Conservation (phyloP, 495 filamentous ascomycete species). For the Choiromyces venosus region DNA sequence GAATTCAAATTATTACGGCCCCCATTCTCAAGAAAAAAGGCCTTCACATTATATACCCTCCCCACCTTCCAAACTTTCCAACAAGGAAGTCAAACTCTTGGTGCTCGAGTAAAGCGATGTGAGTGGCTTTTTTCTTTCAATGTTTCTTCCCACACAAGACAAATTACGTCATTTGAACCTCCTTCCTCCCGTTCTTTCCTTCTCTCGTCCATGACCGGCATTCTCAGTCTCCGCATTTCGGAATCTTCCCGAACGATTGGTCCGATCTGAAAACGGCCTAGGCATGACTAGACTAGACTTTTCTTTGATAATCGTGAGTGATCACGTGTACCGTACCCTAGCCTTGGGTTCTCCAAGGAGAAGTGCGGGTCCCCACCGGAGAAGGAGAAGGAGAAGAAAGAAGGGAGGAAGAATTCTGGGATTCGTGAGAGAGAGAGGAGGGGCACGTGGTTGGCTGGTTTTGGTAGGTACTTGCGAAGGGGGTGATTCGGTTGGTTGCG, state of each 20-base stretch:
- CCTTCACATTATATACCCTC: background rate
- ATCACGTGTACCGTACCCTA: background rate
- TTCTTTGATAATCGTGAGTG: background rate
- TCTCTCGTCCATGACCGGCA: background rate
- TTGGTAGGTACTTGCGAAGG: background rate
- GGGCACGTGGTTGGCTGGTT: background rate
- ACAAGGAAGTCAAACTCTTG: background rate
- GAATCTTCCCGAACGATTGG: background rate
- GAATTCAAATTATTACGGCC: background rate
- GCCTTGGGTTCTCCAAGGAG: background rate
- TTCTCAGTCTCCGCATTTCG: background rate
- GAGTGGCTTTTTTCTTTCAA: conserved; percentile 6
- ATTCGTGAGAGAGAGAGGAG: background rate
- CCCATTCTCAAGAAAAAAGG: background rate
- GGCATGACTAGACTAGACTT: background rate
- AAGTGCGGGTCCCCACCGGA: too few species aligned
- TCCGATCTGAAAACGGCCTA: background rate
- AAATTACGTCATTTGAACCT: conserved; percentile 20
- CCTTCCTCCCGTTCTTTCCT: background rate
- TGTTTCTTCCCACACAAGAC: background rate
- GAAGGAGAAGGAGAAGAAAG: background rate
- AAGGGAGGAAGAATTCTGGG: background rate
- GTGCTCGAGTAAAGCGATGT: conserved; percentile 7
- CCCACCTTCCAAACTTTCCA: background rate
- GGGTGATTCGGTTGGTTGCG: background rate